A percentile compares a stretch with the other conserved stretches of the same genome.
These are phyloP conservation scores for Anisogramma anomala DNA, from an alignment of 2,329 filamentous ascomycete species.

Conservation along the genomic window DNA sequence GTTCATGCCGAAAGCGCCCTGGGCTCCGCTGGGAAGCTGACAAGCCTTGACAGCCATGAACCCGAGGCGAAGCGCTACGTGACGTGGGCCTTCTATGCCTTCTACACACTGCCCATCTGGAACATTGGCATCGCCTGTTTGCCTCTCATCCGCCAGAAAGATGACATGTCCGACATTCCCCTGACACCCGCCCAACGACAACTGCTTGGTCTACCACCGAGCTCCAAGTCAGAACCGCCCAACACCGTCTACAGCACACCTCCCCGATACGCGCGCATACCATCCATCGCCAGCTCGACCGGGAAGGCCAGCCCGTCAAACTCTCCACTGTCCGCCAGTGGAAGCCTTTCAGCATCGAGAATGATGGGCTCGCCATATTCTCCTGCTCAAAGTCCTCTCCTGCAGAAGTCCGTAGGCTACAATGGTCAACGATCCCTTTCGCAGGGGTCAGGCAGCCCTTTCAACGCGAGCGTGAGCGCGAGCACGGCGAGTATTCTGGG, in stretches of 20 bases:
- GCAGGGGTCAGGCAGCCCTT: slow-evolving; percentile 39
- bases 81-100: slow-evolving; percentile 32
- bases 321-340: slow-evolving; percentile 47
- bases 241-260: slow-evolving; percentile 70
- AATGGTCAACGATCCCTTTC: slow-evolving; percentile 51
- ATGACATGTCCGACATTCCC: slow-evolving; percentile 78
- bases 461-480: slow-evolving; percentile 23
- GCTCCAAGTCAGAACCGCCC: slow-evolving; percentile 50
- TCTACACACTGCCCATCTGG: slow-evolving; percentile 48
- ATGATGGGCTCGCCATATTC: slow-evolving; percentile 36
- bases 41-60: slow-evolving; percentile 22
- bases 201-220: slow-evolving; percentile 69
- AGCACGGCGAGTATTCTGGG: slow-evolving; percentile 13
- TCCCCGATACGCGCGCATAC: slow-evolving; percentile 71
- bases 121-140: slow-evolving; percentile 62
- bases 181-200: slow-evolving; percentile 81
- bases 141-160: slow-evolving; percentile 60
- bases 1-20: slow-evolving; percentile 15
- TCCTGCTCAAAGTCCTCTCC: slow-evolving; percentile 39
- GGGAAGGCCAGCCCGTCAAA: slow-evolving; percentile 45
- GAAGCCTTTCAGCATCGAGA: slow-evolving; percentile 21
- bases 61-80: slow-evolving; percentile 26
- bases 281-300: slow-evolving; percentile 51
- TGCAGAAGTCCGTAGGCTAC: slow-evolving; percentile 54
- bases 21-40: slow-evolving; percentile 8